These are phyloP conservation scores for Calonectria leucothoes DNA, from an alignment of 2,329 filamentous ascomycete species.

Conservation along the genomic window DNA sequence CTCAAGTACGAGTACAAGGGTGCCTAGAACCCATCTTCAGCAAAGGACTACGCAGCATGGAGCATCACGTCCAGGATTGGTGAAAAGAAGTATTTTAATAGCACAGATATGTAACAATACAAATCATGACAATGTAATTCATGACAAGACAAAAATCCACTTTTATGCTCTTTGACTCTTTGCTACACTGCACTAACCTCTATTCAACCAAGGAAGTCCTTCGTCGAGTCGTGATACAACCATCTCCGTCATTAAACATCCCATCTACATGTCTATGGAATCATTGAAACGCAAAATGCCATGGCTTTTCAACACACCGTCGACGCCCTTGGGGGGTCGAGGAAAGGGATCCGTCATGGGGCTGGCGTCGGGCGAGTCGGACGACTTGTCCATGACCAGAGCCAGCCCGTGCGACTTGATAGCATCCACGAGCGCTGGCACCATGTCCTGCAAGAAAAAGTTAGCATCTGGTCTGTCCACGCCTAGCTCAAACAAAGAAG, in stretches of 20 bases:
- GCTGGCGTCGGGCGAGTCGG: slow-evolving; percentile 59
- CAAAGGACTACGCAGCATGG: background rate
- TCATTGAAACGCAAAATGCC: slow-evolving; percentile 94
- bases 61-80: background rate
- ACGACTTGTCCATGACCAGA: slow-evolving; percentile 87
- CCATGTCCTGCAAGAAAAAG: slow-evolving; percentile 77
- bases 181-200: slow-evolving; percentile 21
- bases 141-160: slow-evolving; percentile 1
- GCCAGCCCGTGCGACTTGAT: slow-evolving; percentile 96
- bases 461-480: background rate
- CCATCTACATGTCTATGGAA: slow-evolving; percentile 77
- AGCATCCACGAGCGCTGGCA: slow-evolving; percentile 89
- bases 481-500: too few species aligned
- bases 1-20: slow-evolving; percentile 77
- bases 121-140: background rate
- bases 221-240: slow-evolving; percentile 27
- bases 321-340: slow-evolving; percentile 81
- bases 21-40: slow-evolving; percentile 54
- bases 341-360: slow-evolving; percentile 63
- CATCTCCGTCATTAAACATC: slow-evolving; percentile 37
- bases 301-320: slow-evolving; percentile 86
- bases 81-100: background rate
- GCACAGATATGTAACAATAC: background rate
- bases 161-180: background rate
- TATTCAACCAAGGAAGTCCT: slow-evolving; percentile 26